A percentile compares a stretch with the other conserved stretches of the same genome.
Evolutionary conservation across 2,329 filamentous ascomycete genomes (phyloP).

Genomic region (Fonsecaea monophora): DNA sequence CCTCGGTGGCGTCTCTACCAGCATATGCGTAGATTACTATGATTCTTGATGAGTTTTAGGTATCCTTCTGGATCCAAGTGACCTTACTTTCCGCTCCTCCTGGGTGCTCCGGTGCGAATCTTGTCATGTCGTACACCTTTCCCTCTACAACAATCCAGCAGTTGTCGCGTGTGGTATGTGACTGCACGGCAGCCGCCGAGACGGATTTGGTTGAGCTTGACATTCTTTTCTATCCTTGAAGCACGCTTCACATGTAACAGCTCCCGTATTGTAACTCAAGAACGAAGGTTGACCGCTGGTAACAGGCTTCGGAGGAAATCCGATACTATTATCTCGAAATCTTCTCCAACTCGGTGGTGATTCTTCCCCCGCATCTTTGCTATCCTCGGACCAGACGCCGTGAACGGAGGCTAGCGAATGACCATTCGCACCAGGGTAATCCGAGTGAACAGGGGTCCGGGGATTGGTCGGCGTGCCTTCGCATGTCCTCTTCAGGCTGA

Average conservation of each 20-base stretch:
- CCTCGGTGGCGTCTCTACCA: constrained; percentile 53
- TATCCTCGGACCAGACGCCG: constrained; percentile 1
- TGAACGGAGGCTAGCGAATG: not conserved
- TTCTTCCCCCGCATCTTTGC: constrained; percentile 1
- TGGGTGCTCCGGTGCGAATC: constrained; percentile 68
- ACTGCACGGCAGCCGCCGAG: constrained; percentile 25
- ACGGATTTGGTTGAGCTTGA: constrained; percentile 4
- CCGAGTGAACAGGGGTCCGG: not conserved
- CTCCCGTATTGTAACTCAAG: not conserved
- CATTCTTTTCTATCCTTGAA: not conserved
- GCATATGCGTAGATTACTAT: constrained; percentile 54
- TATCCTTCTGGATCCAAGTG: not conserved
- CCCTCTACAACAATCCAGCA: constrained; percentile 75
- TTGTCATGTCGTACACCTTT: constrained; percentile 70
- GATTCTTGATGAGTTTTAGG: not conserved
- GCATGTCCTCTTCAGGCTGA: not conserved
- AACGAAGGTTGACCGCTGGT: not conserved
- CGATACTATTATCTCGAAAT: not conserved
- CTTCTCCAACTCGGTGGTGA: not conserved
- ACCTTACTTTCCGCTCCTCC: constrained; percentile 56
- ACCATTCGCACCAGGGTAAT: not conserved
- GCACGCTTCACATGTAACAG: not conserved
- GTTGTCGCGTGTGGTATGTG: constrained; percentile 57
- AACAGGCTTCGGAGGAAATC: not conserved
- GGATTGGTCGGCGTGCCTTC: not conserved